These are phyloP conservation scores for Saturnispora dispora DNA, from an alignment of 805 yeast genomes.

Conservation along the genomic window DNA sequence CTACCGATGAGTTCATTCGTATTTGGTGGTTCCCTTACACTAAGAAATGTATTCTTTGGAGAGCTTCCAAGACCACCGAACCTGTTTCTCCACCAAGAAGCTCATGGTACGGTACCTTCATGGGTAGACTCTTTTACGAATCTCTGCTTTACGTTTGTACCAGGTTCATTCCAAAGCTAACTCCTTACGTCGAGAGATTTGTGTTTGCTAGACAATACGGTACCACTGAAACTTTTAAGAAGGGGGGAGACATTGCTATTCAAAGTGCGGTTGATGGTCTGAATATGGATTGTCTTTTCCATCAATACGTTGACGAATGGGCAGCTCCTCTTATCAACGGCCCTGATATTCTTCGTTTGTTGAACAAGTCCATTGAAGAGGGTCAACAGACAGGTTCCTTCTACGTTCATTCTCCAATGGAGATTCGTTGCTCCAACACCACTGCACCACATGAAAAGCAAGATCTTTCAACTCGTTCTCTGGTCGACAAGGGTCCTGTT, in stretches of 20 bases:
- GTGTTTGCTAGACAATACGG: conserved; percentile 84
- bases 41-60: conserved; percentile 79
- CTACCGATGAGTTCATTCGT: conserved; percentile 81
- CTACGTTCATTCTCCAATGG: conserved; percentile 92
- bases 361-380: conserved; percentile 49
- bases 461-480: conserved; percentile 44
- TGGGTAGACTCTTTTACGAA: conserved; percentile 78
- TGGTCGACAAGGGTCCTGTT: conserved; percentile 63
- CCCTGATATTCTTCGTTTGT: conserved; percentile 53
- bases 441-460: conserved; percentile 37
- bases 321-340: conserved; percentile 83
- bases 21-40: conserved; percentile 98
- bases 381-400: conserved; percentile 56
- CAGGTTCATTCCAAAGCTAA: conserved; percentile 58
- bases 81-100: conserved; percentile 53
- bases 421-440: conserved; percentile 87
- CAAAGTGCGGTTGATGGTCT: conserved; percentile 78
- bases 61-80: conserved; percentile 69
- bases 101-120: conserved; percentile 77
- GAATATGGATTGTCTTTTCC: conserved; percentile 91
- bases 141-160: conserved; percentile 72
- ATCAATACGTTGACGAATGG: conserved; percentile 96
- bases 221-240: conserved; percentile 51
- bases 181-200: conserved; percentile 79
- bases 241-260: conserved; percentile 49